These are phyloP conservation scores for Tylopilus plumbeoviolaceoides DNA, from an alignment of 768 basidiomycete genomes.

Conservation along the genomic window DNA sequence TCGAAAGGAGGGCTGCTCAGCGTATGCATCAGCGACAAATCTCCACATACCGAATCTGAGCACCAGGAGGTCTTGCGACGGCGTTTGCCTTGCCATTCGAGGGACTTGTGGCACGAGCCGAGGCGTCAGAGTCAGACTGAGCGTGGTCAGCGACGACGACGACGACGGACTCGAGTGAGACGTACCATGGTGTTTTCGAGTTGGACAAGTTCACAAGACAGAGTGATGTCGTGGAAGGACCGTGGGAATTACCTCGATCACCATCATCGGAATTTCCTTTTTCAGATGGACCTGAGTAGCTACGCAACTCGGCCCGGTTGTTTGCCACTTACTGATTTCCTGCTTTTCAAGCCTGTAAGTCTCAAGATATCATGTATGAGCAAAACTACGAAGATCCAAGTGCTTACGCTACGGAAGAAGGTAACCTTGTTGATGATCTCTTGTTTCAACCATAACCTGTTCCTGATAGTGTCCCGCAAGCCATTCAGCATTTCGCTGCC, in stretches of 20 bases:
- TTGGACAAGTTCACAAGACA: conserved; percentile 5
- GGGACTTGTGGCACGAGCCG: conserved; percentile 40
- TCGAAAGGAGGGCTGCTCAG: not conserved
- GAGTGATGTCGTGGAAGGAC: conserved; percentile 21
- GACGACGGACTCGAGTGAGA: not conserved
- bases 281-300: not conserved
- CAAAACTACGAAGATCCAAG: no score
- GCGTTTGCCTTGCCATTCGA: conserved; percentile 40
- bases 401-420: no score
- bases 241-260: conserved; percentile 19
- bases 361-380: no score
- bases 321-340: no score
- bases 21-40: not conserved
- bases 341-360: no score
- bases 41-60: conserved; percentile 71
- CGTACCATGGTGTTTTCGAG: conserved; percentile 30
- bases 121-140: conserved; percentile 82
- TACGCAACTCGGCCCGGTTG: no score
- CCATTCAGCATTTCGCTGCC: no score
- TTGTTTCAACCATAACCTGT: no score
- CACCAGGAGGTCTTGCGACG: conserved; percentile 72
- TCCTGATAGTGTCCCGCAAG: no score
- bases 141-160: not conserved
- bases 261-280: conserved; percentile 18
- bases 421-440: no score